Evolutionary conservation across 345 rosid genomes (phyloP), one percentile per base, ranked within the genome.

Genomic region (Luvunga scandens): DNA sequence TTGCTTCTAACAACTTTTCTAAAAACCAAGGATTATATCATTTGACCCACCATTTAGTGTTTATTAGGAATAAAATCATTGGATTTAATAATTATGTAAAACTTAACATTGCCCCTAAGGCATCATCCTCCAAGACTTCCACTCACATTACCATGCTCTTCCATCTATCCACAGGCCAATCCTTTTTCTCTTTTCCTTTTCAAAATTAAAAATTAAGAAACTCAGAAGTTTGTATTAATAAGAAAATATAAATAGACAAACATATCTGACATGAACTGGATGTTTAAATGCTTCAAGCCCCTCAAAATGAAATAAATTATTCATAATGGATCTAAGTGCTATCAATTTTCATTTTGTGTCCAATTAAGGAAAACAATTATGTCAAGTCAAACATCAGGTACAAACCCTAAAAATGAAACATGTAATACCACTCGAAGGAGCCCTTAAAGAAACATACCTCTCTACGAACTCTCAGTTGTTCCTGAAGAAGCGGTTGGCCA

Each of bases 401-500:
- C 28, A 30, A 72, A 31, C 30, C 48, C 45, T 19, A 45, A 63
- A 38, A 8, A 70, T 36, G 60, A 71, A 57, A 9, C 33, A 38
- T n/a, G 69, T 33, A 18, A 48, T 53, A 39, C 65, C 33, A 67
- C 10, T 53, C 4, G 39, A 66, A 36, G 73, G 70, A 61, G 28
- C 45, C 30, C 61, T 25, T 31, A 34, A 38, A 75, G 74, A 70
- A 63, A 16, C 71, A 36, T 88, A 94, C 99, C 98, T 91, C 91
- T 85, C 96, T 90, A 66, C 95, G 94, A 79, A 88, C 86, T 66
- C 83, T 82, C 50, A 96, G 89, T 74, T 91, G 84, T 78, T 96
- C 92, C 78, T 90, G 97, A 78, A 94, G 84, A 80, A 96, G 93
- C 69, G 90, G 87, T 76, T 91, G 84, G 64, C 92, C 95, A 85